Conservation (phyloP, 1,139 yeast species). For the Scheffersomyces quercinus region DNA sequence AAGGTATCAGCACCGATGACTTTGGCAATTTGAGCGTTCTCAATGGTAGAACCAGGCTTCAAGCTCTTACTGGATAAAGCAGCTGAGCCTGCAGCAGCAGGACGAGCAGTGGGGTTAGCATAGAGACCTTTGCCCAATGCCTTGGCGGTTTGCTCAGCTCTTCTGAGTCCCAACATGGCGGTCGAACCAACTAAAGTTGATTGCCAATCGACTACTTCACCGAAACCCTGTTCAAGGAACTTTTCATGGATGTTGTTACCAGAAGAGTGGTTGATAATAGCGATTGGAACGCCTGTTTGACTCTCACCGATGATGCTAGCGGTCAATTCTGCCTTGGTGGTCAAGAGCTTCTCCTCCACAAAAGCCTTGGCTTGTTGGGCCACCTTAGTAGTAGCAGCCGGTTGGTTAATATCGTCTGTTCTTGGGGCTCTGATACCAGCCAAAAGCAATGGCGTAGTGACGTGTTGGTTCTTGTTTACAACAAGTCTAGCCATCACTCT, state of each 20-base stretch:
- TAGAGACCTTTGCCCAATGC: conserved; percentile 62
- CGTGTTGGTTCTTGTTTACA: conserved; percentile 41
- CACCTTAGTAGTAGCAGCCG: conserved; percentile 38
- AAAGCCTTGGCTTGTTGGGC: conserved; percentile 69
- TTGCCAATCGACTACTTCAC: conserved; percentile 82
- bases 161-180: conserved; percentile 61
- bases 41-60: conserved; percentile 48
- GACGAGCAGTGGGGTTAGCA: conserved; percentile 37
- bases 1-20: conserved; percentile 72
- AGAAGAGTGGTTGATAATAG: conserved; percentile 67
- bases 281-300: conserved; percentile 65
- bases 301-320: conserved; percentile 61
- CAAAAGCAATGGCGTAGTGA: conserved; percentile 58
- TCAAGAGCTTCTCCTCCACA: conserved; percentile 67
- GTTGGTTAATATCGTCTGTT: conserved; percentile 49
- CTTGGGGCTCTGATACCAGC: conserved; percentile 79
- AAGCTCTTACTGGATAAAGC: conserved; percentile 20
- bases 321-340: conserved; percentile 54
- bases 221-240: conserved; percentile 68
- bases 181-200: conserved; percentile 68
- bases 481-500: conserved; percentile 62
- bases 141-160: conserved; percentile 69
- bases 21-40: conserved; percentile 56
- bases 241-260: conserved; percentile 67
- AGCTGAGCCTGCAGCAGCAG: conserved; percentile 17